A percentile compares a stretch with the other conserved stretches of the same genome.
Conservation (phyloP, 441 rosid species). For the Euphorbia celastroides region DNA sequence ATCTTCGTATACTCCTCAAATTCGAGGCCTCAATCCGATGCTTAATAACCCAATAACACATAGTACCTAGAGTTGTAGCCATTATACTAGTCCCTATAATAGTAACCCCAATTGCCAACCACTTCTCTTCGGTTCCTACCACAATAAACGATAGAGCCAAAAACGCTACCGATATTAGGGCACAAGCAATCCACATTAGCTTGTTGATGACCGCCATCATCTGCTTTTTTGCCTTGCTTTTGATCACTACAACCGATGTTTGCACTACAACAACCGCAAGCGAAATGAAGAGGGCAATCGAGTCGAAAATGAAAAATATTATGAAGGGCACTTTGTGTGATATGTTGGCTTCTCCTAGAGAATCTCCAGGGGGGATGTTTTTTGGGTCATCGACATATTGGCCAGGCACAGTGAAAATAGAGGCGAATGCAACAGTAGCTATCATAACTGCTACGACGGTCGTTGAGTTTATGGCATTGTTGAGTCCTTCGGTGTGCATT, state of each 20-base stretch:
- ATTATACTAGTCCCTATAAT: constrained; percentile 69
- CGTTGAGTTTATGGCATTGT: constrained; percentile 89
- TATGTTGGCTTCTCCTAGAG: constrained; percentile 73
- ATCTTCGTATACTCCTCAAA: constrained; percentile 54
- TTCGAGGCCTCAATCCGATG: constrained; percentile 74
- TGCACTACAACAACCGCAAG: constrained; percentile 90
- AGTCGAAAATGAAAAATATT: constrained; percentile 76
- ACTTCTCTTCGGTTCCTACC: constrained; percentile 58
- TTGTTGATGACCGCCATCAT: constrained; percentile 90
- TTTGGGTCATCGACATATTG: constrained; percentile 51
- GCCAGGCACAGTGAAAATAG: constrained; percentile 90
- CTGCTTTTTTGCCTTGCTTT: constrained; percentile 85
- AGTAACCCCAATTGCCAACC: constrained; percentile 71
- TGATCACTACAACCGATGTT: constrained; percentile 84
- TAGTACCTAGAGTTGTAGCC: constrained; percentile 75
- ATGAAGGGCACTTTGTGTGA: constrained; percentile 55
- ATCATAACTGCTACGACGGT: constrained; percentile 89
- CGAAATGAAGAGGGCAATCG: constrained; percentile 85
- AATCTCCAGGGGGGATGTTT: constrained; percentile 36
- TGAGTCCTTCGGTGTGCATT: constrained; percentile 86
- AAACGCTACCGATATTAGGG: constrained; percentile 67
- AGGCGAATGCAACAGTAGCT: constrained; percentile 90
- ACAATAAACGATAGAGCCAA: constrained; percentile 68
- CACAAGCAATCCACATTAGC: constrained; percentile 93
- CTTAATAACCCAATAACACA: constrained; percentile 83